Percentiles rank a stretch among this genome's conserved stretches.
These are phyloP conservation scores for Cercospora zeina DNA, from an alignment of 2,329 filamentous ascomycete genomes.

Conservation along the genomic window DNA sequence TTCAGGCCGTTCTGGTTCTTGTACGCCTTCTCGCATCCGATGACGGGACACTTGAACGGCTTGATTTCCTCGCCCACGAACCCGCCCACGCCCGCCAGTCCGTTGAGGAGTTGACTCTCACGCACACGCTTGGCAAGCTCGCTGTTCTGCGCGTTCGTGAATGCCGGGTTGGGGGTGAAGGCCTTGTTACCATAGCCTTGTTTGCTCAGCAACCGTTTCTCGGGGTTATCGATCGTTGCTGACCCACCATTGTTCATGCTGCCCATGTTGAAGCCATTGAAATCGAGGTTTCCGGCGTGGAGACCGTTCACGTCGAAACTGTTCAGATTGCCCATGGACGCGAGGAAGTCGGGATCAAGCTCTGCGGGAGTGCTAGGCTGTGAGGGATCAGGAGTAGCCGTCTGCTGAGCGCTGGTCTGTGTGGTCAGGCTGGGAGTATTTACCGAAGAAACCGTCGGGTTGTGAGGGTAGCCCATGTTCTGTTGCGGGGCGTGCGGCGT, in stretches of 20 bases:
- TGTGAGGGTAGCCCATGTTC: conserved; percentile 77
- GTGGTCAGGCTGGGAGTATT: conserved; percentile 90
- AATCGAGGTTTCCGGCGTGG: conserved; percentile 44
- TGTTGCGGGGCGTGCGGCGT: conserved; percentile 72
- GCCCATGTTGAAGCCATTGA: conserved; percentile 52
- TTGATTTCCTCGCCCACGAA: conserved; percentile 84
- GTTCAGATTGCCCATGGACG: conserved; percentile 43
- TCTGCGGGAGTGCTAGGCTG: conserved; percentile 70
- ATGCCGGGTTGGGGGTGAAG: conserved; percentile 61
- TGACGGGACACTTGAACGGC: conserved; percentile 95
- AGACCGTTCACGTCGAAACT: conserved; percentile 39
- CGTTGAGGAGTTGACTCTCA: conserved; percentile 64
- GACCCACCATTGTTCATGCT: conserved; percentile 57
- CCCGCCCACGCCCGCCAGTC: conserved; percentile 48
- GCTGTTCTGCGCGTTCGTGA: conserved; percentile 64
- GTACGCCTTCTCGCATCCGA: conserved; percentile 98
- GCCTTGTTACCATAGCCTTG: conserved; percentile 61
- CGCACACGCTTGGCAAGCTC: conserved; percentile 68
- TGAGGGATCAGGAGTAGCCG: conserved; percentile 65
- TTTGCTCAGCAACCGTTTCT: conserved; percentile 83
- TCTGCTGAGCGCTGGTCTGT: conserved; percentile 64
- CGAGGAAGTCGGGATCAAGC: conserved; percentile 58
- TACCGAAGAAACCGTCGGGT: conserved; percentile 94
- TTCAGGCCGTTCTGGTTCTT: conserved; percentile 99
- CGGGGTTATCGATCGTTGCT: conserved; percentile 80